Evolutionary conservation across 1,139 yeast species (phyloP), one percentile per base, ranked within the genome.

Genomic region (Wickerhamiella pararugosa): DNA sequence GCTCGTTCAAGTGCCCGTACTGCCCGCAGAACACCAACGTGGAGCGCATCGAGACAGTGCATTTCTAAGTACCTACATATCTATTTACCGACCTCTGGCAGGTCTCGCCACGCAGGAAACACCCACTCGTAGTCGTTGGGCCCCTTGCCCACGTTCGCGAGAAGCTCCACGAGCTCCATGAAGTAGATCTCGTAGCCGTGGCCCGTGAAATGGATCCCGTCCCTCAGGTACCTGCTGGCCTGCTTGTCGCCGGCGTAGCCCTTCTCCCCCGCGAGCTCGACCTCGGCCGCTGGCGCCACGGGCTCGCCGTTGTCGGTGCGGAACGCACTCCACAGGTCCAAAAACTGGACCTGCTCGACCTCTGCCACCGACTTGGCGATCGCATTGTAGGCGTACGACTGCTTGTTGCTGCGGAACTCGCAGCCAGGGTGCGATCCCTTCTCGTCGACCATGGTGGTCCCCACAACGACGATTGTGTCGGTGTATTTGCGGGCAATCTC

Each of bases 181-280:
- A 58, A 77, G 48, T 75, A 57, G 2, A 80, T 45, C 45, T 61
- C 59, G 56, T 81, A 81, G 0, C 77, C 83, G n/a, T 59, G 55
- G 0, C 76, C 74, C 2, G 73, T 66, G 55, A 69, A 78, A 56
- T 83, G 94, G 36, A 83, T 60, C 0, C 94, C 94, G 53, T 80
- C 90, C 7, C 53, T 47, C 8, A 71, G 52, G 6, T 66, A 47
- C 1, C 54, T 57, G 6, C 49, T 37, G 25, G 52, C 49, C 59
- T 63, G 58, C 6, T 50, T 43, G 11, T 36, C 28, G 35, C 51
- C 49, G 15, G 45, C 34, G 32, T 53, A 49, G 44, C 39, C 52
- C 1, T 32, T 32, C 3, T 41, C 41, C 4, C 53, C 52, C 9
- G 33, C 31, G 4, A 32, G 36, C 28, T 32, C 27, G 4, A 50